These are phyloP conservation scores for Tieghemostelium lacteum DNA, from an alignment of 78 protist genomes.

Conservation along the genomic window DNA sequence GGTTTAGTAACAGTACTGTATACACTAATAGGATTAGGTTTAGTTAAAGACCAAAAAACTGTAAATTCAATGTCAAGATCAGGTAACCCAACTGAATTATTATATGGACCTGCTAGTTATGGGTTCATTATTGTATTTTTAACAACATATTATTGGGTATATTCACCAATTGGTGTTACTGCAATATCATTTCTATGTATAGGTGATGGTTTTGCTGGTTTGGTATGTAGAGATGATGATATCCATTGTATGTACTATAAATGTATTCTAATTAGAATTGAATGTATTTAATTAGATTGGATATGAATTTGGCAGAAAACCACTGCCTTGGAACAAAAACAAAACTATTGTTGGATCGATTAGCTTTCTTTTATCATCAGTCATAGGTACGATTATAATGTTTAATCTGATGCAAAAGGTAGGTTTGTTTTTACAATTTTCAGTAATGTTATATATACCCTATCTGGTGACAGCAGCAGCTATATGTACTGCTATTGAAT, in stretches of 20 bases:
- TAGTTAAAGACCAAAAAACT: slow-evolving; percentile 34
- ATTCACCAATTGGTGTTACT: slow-evolving; percentile 61
- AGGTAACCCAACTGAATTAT: slow-evolving; percentile 55
- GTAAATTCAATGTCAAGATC: slow-evolving; percentile 74
- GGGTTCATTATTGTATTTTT: slow-evolving; percentile 33
- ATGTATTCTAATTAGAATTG: not conserved
- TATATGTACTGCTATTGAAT: slow-evolving; percentile 39
- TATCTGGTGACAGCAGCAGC: slow-evolving; percentile 7
- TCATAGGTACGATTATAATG: slow-evolving; percentile 6
- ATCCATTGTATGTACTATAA: not conserved
- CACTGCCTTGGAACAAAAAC: slow-evolving; percentile 45
- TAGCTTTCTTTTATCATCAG: slow-evolving; percentile 29
- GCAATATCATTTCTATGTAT: slow-evolving; percentile 34
- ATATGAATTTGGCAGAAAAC: not conserved
- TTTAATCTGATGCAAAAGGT: not conserved
- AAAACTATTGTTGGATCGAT: slow-evolving; percentile 55
- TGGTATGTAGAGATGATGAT: slow-evolving; percentile 12
- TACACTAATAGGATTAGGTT: slow-evolving; percentile 68
- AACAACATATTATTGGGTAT: slow-evolving; percentile 38
- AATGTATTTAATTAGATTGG: slow-evolving; percentile 10
- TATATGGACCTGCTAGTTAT: slow-evolving; percentile 67
- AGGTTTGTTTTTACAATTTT: not conserved
- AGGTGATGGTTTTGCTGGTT: slow-evolving; percentile 80
- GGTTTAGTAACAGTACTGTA: slow-evolving; percentile 21
- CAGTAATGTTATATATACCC: not conserved